A percentile compares a stretch with the other conserved stretches of the same genome.
These are phyloP conservation scores for Tolypocladium endophyticum DNA, from an alignment of 2,329 filamentous ascomycete genomes.

Conservation along the genomic window DNA sequence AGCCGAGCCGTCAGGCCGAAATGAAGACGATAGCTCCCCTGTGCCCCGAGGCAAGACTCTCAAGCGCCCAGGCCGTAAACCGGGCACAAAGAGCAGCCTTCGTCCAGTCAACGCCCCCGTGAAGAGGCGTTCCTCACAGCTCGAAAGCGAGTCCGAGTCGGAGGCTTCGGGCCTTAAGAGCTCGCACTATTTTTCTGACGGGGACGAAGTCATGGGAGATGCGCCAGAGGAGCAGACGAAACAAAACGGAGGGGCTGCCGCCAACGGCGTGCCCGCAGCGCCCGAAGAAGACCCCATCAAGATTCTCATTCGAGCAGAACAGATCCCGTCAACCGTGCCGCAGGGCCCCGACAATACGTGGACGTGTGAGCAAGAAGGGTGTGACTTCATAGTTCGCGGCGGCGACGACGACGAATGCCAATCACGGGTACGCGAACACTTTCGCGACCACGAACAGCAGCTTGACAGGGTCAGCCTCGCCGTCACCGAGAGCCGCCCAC, in stretches of 20 bases:
- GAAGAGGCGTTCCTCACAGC: conserved; percentile 30
- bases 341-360: conserved; percentile 53
- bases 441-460: conserved; percentile 47
- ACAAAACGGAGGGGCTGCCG: conserved; percentile 7
- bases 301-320: conserved; percentile 38
- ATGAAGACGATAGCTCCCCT: conserved; percentile 7
- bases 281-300: conserved; percentile 17
- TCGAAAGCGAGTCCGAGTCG: conserved; percentile 27
- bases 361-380: conserved; percentile 55
- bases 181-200: conserved; percentile 20
- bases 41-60: conserved; percentile 17
- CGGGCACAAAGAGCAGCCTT: conserved; percentile 31
- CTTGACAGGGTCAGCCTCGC: conserved; percentile 39
- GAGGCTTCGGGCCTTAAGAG: conserved; percentile 23
- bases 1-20: background rate
- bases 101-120: conserved; percentile 29
- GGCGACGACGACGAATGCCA: conserved; percentile 46
- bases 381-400: conserved; percentile 51
- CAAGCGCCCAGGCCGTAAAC: conserved; percentile 20
- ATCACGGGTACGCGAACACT: conserved; percentile 48
- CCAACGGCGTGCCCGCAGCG: conserved; percentile 6
- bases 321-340: conserved; percentile 35
- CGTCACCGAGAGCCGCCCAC: conserved; percentile 45
- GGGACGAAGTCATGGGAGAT: conserved; percentile 19
- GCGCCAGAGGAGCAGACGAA: background rate